These are phyloP conservation scores for Lathyrus aphaca DNA, from an alignment of 306 rosid genomes.

Conservation along the genomic window DNA sequence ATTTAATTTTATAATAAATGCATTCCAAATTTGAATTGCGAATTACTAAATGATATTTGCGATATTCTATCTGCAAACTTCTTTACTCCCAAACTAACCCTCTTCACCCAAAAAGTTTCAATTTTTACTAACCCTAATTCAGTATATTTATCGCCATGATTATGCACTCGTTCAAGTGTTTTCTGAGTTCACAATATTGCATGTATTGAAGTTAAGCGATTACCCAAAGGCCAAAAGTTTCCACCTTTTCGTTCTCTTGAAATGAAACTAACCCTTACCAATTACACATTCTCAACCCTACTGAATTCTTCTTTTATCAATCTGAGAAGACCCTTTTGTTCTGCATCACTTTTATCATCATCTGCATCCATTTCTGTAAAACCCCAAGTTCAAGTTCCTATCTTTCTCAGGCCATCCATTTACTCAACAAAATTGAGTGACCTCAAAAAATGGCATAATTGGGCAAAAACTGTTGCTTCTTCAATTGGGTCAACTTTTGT, in stretches of 20 bases:
- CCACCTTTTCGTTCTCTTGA: conserved; percentile 28
- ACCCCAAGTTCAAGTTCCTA: conserved; percentile 63
- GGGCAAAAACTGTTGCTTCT: conserved; percentile 67
- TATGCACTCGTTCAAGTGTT: neutral
- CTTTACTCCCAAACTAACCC: too few relatives aligned
- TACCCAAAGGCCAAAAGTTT: conserved; percentile 20
- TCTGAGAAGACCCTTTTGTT: conserved; percentile 43
- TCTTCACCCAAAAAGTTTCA: neutral
- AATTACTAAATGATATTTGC: too few relatives aligned
- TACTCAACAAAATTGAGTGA: conserved; percentile 57
- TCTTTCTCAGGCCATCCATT: conserved; percentile 64
- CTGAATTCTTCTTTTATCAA: conserved; percentile 36
- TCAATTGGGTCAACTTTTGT: conserved; percentile 72
- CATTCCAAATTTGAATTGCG: too few relatives aligned
- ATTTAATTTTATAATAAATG: too few relatives aligned
- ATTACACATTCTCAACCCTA: conserved; percentile 36
- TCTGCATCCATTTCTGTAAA: conserved; percentile 39
- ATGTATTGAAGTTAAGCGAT: neutral
- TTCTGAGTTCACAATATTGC: neutral
- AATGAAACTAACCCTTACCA: conserved; percentile 57
- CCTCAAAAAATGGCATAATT: conserved; percentile 72
- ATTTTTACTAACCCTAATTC: neutral
- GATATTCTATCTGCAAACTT: too few relatives aligned
- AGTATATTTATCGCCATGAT: neutral
- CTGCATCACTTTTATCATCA: conserved; percentile 34